These are phyloP conservation scores for Leishmania martiniquensis DNA, from an alignment of 208 protist genomes.

Conservation along the genomic window DNA sequence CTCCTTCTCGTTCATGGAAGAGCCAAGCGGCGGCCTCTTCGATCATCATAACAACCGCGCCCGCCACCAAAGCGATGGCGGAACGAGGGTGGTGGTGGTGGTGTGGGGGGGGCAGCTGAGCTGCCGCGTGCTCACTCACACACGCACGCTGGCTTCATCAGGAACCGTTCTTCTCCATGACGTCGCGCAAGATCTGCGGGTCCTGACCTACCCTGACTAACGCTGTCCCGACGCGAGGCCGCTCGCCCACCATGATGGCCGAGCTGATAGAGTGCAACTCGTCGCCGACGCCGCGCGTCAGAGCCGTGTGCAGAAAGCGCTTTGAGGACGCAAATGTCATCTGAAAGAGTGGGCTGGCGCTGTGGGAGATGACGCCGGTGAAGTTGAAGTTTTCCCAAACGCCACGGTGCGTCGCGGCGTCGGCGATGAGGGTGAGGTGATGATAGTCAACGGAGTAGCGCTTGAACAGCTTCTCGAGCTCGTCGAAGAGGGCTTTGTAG, in stretches of 20 bases:
- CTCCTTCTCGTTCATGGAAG: background rate
- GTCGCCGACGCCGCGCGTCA: constrained; percentile 80
- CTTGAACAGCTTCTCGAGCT: constrained; percentile 88
- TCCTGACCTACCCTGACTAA: constrained; percentile 68
- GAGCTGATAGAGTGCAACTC: constrained; percentile 85
- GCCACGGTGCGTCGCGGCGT: constrained; percentile 88
- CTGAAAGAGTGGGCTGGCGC: constrained; percentile 90
- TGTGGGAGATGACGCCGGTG: constrained; percentile 84
- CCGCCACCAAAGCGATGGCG: background rate
- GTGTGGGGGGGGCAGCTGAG: background rate
- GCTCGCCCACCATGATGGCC: constrained; percentile 92
- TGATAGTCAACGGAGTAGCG: constrained; percentile 90
- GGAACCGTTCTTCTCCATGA: constrained; percentile 71
- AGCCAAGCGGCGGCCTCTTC: no score
- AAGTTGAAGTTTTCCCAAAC: constrained; percentile 92
- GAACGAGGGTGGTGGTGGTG: background rate
- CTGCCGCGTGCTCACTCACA: background rate
- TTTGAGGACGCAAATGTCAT: constrained; percentile 92
- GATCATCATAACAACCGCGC: no score
- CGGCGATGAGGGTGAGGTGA: constrained; percentile 89
- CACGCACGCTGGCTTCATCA: constrained; percentile 9
- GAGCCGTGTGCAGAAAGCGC: constrained; percentile 83
- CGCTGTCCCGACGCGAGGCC: constrained; percentile 85
- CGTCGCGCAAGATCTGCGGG: constrained; percentile 60
- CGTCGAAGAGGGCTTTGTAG: constrained; percentile 78